phyloP scores from a whole-genome alignment of 768 basidiomycete species.

The Brasilioporus rufonigricans region DNA sequence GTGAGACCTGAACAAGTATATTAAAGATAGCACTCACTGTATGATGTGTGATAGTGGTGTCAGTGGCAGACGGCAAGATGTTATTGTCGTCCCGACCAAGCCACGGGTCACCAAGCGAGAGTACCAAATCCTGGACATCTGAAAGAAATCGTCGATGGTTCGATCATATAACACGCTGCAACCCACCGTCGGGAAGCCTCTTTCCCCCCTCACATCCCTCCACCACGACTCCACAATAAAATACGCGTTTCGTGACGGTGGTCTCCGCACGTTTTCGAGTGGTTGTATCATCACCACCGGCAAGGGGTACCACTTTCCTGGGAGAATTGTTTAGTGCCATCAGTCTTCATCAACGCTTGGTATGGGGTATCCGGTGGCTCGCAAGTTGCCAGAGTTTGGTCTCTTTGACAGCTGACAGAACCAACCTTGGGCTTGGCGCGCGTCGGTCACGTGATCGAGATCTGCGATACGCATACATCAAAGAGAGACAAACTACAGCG shows the following conservation, averaged over 20 bases:
- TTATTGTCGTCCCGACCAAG: constrained; percentile 48
- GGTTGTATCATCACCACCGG: constrained; percentile 61
- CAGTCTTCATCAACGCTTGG: constrained; percentile 17
- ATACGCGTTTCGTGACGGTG: constrained; percentile 71
- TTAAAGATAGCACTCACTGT: constrained; percentile 39
- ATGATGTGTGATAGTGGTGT: constrained; percentile 37
- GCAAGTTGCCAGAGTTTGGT: neutral
- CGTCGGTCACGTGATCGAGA: constrained; percentile 30
- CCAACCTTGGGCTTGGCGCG: constrained; percentile 9
- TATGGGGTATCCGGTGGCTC: constrained; percentile 4
- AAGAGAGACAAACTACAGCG: neutral
- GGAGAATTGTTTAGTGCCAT: constrained; percentile 74
- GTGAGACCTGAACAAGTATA: constrained; percentile 10
- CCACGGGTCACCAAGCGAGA: constrained; percentile 72
- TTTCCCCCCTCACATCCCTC: constrained; percentile 75
- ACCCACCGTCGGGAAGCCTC: constrained; percentile 64
- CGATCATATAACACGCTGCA: neutral
- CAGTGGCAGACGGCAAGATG: constrained; percentile 43
- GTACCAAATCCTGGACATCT: constrained; percentile 80
- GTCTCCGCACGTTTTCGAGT: constrained; percentile 39
- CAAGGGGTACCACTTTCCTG: constrained; percentile 69
- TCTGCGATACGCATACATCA: constrained; percentile 1
- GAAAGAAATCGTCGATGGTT: constrained; percentile 13
- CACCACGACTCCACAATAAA: constrained; percentile 87
- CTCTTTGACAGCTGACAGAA: neutral